These are phyloP conservation scores for Psilocybe cubensis DNA, from an alignment of 768 basidiomycete species.

Conservation along the genomic window DNA sequence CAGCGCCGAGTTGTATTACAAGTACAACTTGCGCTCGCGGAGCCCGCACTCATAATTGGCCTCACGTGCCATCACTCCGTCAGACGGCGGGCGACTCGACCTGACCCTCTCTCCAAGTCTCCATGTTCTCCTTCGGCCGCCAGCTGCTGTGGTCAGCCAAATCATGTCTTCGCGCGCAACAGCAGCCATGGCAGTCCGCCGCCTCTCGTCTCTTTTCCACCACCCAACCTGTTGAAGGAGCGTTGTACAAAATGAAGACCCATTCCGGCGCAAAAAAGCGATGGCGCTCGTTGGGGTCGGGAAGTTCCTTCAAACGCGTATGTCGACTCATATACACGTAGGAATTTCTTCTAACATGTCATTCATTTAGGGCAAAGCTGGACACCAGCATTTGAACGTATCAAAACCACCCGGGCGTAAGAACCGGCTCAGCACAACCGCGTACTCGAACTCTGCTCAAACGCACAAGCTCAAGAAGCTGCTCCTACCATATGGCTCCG, in stretches of 20 bases:
- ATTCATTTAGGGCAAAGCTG: slow-evolving; percentile 61
- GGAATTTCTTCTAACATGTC: background rate
- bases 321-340: slow-evolving; percentile 24
- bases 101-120: background rate
- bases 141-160: slow-evolving; percentile 27
- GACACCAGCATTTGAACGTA: slow-evolving; percentile 74
- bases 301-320: slow-evolving; percentile 75
- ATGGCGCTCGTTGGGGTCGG: slow-evolving; percentile 72
- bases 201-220: slow-evolving; percentile 59
- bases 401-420: slow-evolving; percentile 66
- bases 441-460: slow-evolving; percentile 69
- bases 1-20: background rate
- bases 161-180: slow-evolving; percentile 22
- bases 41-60: background rate
- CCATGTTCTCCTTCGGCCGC: slow-evolving; percentile 28
- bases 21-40: background rate
- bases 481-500: slow-evolving; percentile 66
- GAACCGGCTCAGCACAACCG: slow-evolving; percentile 66
- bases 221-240: slow-evolving; percentile 53
- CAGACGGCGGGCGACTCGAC: background rate
- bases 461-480: slow-evolving; percentile 66
- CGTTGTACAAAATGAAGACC: slow-evolving; percentile 74
- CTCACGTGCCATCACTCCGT: slow-evolving; percentile 10
- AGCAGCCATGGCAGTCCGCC: slow-evolving; percentile 19
- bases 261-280: slow-evolving; percentile 84